These are phyloP conservation scores for Gelatoporia subvermispora DNA, from an alignment of 768 basidiomycete genomes.

Conservation along the genomic window DNA sequence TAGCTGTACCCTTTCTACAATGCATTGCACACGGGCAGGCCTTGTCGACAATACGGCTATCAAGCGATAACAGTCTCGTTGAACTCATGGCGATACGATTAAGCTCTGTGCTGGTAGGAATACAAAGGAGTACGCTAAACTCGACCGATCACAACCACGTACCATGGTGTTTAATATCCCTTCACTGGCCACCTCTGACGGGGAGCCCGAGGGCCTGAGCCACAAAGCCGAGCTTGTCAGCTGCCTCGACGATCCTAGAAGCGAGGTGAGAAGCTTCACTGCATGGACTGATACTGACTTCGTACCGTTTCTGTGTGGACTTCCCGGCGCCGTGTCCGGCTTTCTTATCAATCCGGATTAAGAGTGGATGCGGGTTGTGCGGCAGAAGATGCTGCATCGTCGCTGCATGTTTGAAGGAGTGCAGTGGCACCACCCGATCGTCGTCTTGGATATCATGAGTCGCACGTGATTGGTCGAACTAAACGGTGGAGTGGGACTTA, in stretches of 20 bases:
- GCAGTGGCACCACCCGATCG: conserved; percentile 82
- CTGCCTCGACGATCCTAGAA: conserved; percentile 65
- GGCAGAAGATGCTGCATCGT: conserved; percentile 65
- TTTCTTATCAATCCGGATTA: conserved; percentile 76
- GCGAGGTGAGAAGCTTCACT: background rate
- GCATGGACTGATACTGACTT: conserved; percentile 5
- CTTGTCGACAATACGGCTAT: too few species aligned
- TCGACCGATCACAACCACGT: too few species aligned
- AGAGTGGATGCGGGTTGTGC: conserved; percentile 65
- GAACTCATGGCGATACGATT: too few species aligned
- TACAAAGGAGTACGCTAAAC: too few species aligned
- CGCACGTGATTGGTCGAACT: background rate
- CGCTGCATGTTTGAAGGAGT: conserved; percentile 81
- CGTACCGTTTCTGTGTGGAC: conserved; percentile 62
- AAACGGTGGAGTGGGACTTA: conserved; percentile 31
- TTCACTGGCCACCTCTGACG: conserved; percentile 4
- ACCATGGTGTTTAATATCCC: too few species aligned
- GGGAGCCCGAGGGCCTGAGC: conserved; percentile 57
- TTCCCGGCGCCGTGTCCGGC: conserved; percentile 81
- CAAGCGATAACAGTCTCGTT: too few species aligned
- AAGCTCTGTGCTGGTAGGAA: too few species aligned
- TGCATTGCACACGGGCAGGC: too few species aligned
- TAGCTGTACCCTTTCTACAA: too few species aligned
- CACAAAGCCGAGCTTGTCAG: conserved; percentile 76
- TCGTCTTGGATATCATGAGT: conserved; percentile 52